Conservation (phyloP, 768 basidiomycete genomes). For the Phallus indusiatus region DNA sequence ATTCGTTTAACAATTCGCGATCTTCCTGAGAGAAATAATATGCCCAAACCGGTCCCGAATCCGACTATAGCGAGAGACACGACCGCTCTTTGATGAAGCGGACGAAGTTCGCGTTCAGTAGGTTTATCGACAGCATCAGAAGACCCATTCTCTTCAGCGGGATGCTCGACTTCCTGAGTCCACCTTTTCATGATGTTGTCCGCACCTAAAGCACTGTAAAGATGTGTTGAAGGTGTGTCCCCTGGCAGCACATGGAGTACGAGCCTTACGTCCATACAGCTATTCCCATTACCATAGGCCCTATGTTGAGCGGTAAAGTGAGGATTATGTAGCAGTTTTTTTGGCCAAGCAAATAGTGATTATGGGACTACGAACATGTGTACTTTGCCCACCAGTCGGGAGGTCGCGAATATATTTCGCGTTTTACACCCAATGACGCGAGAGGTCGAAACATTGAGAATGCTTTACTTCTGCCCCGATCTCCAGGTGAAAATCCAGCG, state of each 20-base stretch:
- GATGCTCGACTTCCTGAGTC: slow-evolving; percentile 1
- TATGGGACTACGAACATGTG: background rate
- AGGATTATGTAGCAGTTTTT: background rate
- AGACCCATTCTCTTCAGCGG: background rate
- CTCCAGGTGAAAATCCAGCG: too few relatives aligned
- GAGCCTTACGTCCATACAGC: slow-evolving; percentile 4
- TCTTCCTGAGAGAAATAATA: slow-evolving; percentile 5
- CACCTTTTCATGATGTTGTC: slow-evolving; percentile 1
- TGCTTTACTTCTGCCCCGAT: background rate
- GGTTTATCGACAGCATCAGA: background rate
- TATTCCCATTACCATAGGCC: slow-evolving; percentile 4
- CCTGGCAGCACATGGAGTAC: background rate
- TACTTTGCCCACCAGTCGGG: slow-evolving; percentile 9
- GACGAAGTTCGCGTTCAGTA: slow-evolving; percentile 2
- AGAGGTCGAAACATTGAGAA: background rate
- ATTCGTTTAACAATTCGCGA: slow-evolving; percentile 4
- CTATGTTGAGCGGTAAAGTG: background rate
- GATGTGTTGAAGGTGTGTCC: background rate
- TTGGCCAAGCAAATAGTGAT: background rate
- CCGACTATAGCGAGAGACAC: background rate
- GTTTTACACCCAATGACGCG: background rate
- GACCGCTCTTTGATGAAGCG: background rate
- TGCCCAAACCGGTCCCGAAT: slow-evolving; percentile 4
- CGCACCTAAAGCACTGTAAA: slow-evolving; percentile 2
- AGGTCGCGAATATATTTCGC: slow-evolving; percentile 3